A percentile compares a stretch with the other conserved stretches of the same genome.
phyloP scores from a whole-genome alignment of 129 eudicot genomes.

The Ambrosia trifida region DNA sequence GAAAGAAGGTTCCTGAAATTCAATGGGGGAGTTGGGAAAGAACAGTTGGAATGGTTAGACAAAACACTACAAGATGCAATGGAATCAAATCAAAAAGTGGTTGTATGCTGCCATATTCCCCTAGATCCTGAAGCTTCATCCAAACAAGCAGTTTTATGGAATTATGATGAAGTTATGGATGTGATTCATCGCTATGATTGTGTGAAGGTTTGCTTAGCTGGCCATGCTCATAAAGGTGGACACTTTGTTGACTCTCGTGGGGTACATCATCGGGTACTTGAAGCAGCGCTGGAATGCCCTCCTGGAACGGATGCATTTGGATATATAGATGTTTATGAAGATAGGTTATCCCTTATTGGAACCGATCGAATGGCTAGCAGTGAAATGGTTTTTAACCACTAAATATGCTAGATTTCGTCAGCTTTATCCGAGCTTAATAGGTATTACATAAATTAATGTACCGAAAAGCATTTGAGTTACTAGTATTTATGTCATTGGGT shows the following conservation, averaged over 20 bases:
- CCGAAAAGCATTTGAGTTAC: constrained; percentile 1
- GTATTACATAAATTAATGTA: constrained; percentile 5
- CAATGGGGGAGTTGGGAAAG: constrained; percentile 86
- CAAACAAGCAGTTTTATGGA: constrained; percentile 71
- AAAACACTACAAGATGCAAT: constrained; percentile 64
- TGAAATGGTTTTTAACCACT: constrained; percentile 61
- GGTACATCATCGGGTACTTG: constrained; percentile 92
- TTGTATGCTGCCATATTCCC: constrained; percentile 83
- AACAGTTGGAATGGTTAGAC: constrained; percentile 84
- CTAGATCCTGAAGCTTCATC: constrained; percentile 66
- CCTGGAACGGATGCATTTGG: constrained; percentile 86
- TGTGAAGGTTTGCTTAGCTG: constrained; percentile 87
- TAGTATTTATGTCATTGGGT: neutral
- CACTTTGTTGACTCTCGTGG: constrained; percentile 75
- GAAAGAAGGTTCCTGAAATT: constrained; percentile 83
- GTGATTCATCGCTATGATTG: constrained; percentile 78
- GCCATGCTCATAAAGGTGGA: constrained; percentile 86
- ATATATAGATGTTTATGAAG: constrained; percentile 67
- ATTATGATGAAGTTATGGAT: constrained; percentile 86
- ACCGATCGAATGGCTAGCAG: constrained; percentile 67
- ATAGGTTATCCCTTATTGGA: constrained; percentile 67
- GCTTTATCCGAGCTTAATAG: neutral
- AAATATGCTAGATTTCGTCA: constrained; percentile 1
- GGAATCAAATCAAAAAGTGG: constrained; percentile 61
- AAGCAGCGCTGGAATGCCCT: constrained; percentile 94